Evolutionary conservation across 1,284 basidiomycete species (phyloP).

Genomic region (Binderoboletus segoi): DNA sequence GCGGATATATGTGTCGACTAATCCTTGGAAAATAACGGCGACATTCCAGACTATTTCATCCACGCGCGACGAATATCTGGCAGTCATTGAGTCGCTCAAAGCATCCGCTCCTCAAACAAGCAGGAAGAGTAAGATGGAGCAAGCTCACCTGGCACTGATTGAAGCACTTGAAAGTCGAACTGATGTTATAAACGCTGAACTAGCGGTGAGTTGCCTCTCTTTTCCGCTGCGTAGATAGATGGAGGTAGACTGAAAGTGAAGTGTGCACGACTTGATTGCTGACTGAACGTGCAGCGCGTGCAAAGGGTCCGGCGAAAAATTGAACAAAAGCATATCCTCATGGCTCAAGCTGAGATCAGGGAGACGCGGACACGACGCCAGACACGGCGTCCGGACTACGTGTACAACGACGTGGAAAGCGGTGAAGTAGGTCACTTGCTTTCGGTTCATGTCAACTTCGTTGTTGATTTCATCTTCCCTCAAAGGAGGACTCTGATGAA

Average conservation of each 20-base stretch:
- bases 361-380: constrained; percentile 73
- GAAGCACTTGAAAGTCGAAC: constrained; percentile 61
- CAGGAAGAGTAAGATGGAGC: constrained; percentile 56
- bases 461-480: constrained; percentile 21
- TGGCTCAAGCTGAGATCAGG: constrained; percentile 74
- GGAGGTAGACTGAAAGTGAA: constrained; percentile 11
- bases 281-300: constrained; percentile 55
- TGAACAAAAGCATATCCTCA: constrained; percentile 62
- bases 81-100: constrained; percentile 62
- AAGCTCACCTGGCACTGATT: constrained; percentile 61
- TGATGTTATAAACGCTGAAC: constrained; percentile 65
- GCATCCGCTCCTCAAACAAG: constrained; percentile 49
- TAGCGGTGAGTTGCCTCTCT: constrained; percentile 55
- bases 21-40: constrained; percentile 82
- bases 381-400: constrained; percentile 74
- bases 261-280: constrained; percentile 28
- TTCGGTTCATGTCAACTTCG: constrained; percentile 10
- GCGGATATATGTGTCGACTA: constrained; percentile 75
- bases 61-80: constrained; percentile 69
- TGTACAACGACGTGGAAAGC: constrained; percentile 65
- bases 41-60: constrained; percentile 70
- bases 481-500: constrained; percentile 66
- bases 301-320: constrained; percentile 66
- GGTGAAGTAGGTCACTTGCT: constrained; percentile 54
- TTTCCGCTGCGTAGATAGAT: constrained; percentile 13